Conservation (phyloP, 2,329 filamentous ascomycete species). For the Fusarium sterilihyphosum region DNA sequence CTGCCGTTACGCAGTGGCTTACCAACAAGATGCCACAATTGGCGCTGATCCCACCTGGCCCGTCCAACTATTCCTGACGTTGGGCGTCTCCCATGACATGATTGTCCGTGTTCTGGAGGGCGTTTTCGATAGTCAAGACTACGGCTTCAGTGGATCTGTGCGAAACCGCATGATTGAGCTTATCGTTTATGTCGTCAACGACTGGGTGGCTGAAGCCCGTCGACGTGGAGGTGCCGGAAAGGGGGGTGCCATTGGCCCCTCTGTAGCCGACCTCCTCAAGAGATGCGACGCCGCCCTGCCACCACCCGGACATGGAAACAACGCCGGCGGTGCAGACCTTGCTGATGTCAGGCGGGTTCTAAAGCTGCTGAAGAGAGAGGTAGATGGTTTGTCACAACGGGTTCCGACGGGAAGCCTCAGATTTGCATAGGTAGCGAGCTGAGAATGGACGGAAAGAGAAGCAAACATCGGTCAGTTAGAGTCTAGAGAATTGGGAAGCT, state of each 20-base stretch:
- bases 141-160: constrained; percentile 63
- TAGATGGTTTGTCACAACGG: constrained; percentile 56
- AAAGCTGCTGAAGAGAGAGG: constrained; percentile 55
- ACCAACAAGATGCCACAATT: constrained; percentile 67
- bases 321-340: constrained; percentile 58
- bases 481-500: constrained; percentile 13
- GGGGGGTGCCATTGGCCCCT: constrained; percentile 52
- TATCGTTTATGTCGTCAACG: constrained; percentile 60
- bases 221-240: constrained; percentile 56
- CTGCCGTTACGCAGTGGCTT: constrained; percentile 69
- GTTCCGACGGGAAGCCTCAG: constrained; percentile 56
- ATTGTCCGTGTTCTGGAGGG: constrained; percentile 65
- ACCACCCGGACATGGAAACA: constrained; percentile 52
- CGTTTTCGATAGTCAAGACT: constrained; percentile 67
- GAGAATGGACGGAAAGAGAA: neutral
- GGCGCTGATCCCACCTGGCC: constrained; percentile 68
- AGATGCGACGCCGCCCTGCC: constrained; percentile 60
- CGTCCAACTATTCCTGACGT: constrained; percentile 63
- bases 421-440: constrained; percentile 52
- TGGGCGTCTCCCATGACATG: constrained; percentile 66
- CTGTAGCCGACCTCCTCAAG: constrained; percentile 61
- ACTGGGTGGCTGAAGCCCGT: constrained; percentile 62
- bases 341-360: constrained; percentile 56
- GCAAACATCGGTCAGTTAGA: constrained; percentile 1
- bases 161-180: constrained; percentile 65